Percentiles rank a stretch among this genome's conserved stretches.
Evolutionary conservation across 495 filamentous ascomycete genomes (phyloP).

Genomic region (Talaromyces nanjingensis): DNA sequence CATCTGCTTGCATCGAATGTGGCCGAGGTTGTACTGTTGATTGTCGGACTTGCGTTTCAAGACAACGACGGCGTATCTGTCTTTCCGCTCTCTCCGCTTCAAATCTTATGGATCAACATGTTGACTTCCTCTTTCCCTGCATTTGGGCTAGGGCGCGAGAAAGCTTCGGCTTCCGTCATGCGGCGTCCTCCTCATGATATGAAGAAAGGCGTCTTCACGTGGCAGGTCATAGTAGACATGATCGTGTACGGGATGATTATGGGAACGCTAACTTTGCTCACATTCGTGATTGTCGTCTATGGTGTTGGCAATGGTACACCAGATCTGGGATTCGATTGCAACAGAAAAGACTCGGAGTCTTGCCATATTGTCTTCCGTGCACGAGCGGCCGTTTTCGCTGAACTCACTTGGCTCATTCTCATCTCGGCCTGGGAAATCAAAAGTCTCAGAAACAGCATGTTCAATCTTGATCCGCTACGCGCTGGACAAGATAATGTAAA

Average conservation of each 20-base stretch:
- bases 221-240: conserved; percentile 65
- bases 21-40: conserved; percentile 63
- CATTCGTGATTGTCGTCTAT: conserved; percentile 65
- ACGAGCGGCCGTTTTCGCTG: conserved; percentile 68
- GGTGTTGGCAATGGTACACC: conserved; percentile 51
- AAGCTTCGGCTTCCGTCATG: conserved; percentile 61
- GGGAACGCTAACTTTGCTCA: conserved; percentile 57
- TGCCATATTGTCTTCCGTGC: conserved; percentile 68
- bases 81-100: conserved; percentile 66
- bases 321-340: conserved; percentile 59
- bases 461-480: conserved; percentile 53
- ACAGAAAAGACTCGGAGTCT: conserved; percentile 42
- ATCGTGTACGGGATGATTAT: conserved; percentile 65
- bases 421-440: conserved; percentile 74
- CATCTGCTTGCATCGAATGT: conserved; percentile 69
- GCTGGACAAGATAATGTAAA: conserved; percentile 20
- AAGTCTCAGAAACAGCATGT: conserved; percentile 60
- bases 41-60: conserved; percentile 67
- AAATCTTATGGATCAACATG: conserved; percentile 77
- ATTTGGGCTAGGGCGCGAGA: conserved; percentile 67
- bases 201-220: conserved; percentile 62
- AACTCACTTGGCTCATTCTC: conserved; percentile 66
- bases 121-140: conserved; percentile 69
- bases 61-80: conserved; percentile 57
- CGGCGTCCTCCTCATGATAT: conserved; percentile 62